A percentile compares a stretch with the other conserved stretches of the same genome.
Evolutionary conservation across 2,329 filamentous ascomycete genomes (phyloP).

Genomic region (Curvularia sp.): DNA sequence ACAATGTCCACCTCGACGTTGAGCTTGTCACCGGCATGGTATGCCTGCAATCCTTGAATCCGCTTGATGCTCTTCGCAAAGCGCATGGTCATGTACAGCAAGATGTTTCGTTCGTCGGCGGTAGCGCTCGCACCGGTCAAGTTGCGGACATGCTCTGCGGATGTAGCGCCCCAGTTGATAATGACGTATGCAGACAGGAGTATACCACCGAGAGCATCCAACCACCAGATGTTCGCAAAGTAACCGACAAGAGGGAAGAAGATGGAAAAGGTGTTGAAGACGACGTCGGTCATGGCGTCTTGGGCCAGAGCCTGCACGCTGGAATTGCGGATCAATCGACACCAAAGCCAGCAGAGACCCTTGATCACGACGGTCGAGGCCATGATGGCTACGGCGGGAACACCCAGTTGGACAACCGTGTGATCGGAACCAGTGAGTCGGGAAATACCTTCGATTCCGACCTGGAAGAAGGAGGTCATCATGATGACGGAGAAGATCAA

Average conservation of each 20-base stretch:
- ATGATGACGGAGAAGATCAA: constrained; percentile 83
- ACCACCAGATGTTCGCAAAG: constrained; percentile 80
- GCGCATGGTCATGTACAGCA: constrained; percentile 91
- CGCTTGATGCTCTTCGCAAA: constrained; percentile 87
- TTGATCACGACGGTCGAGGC: constrained; percentile 81
- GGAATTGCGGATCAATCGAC: constrained; percentile 82
- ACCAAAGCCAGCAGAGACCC: constrained; percentile 84
- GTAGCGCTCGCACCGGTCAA: constrained; percentile 79
- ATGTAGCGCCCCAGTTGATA: constrained; percentile 77
- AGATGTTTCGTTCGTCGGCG: constrained; percentile 80
- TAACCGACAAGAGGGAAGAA: constrained; percentile 83
- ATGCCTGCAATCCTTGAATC: constrained; percentile 84
- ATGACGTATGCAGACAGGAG: constrained; percentile 81
- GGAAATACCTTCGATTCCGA: constrained; percentile 72
- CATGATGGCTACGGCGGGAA: constrained; percentile 82
- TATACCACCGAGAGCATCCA: constrained; percentile 80
- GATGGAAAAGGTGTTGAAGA: constrained; percentile 91
- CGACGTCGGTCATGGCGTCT: constrained; percentile 75
- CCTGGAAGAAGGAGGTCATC: constrained; percentile 84
- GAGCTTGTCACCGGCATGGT: constrained; percentile 84
- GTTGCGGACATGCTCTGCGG: constrained; percentile 78
- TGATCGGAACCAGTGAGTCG: constrained; percentile 68
- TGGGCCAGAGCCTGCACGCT: constrained; percentile 81
- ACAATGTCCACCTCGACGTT: constrained; percentile 86
- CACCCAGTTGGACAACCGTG: constrained; percentile 73